Conservation (phyloP, 176 grass and related monocot species). For the Oryza glaberrima region DNA sequence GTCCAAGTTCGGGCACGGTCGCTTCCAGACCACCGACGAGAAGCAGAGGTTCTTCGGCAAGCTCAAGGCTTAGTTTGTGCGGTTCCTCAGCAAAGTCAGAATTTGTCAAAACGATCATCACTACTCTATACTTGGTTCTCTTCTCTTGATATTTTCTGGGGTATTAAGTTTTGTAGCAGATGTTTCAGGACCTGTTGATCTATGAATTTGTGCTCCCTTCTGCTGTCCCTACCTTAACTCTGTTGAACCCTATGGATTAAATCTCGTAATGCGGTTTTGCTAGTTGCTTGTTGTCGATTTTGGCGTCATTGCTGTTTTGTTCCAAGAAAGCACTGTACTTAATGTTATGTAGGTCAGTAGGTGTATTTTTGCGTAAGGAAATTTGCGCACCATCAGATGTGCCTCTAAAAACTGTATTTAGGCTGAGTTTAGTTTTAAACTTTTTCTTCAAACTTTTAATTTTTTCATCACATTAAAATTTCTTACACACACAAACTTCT, state of each 20-base stretch:
- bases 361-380: no score
- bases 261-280: background rate
- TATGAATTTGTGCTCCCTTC: conserved; percentile 27
- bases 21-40: conserved; percentile 95
- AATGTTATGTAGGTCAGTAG: no score
- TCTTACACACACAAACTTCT: no score
- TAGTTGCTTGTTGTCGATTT: background rate
- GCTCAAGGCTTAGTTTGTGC: conserved; percentile 52
- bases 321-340: no score
- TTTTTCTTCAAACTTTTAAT: no score
- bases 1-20: conserved; percentile 93
- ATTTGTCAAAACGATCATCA: conserved; percentile 26
- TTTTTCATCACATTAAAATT: no score
- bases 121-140: conserved; percentile 27
- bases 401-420: no score
- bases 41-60: conserved; percentile 85
- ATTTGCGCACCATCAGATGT: no score
- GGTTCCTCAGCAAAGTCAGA: background rate
- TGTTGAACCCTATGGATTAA: background rate
- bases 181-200: conserved; percentile 27
- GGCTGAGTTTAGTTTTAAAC: no score
- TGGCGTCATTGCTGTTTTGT: no score
- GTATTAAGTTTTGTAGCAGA: conserved; percentile 52
- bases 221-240: background rate
- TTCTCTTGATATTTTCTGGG: background rate